These are phyloP conservation scores for Theileria luwenshuni DNA, from an alignment of 169 alveolate species.

Conservation along the genomic window DNA sequence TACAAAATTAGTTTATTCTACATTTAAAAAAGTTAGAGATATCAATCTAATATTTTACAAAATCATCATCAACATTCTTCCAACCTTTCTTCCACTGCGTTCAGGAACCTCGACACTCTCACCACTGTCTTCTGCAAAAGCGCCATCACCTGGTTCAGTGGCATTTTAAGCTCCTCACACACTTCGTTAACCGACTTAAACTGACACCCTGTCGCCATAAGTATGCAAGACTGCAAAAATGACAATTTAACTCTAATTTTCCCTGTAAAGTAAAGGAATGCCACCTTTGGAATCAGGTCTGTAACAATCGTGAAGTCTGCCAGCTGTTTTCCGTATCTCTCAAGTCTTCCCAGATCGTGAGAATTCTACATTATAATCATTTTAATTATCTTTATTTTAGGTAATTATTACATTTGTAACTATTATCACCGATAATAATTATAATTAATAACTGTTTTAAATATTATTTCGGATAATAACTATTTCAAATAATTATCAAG, in stretches of 20 bases:
- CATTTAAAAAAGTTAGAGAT: constrained; percentile 6
- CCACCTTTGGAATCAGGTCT: constrained; percentile 59
- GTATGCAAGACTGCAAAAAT: constrained; percentile 56
- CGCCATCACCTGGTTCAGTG: constrained; percentile 69
- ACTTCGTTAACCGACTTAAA: constrained; percentile 42
- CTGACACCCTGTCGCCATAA: constrained; percentile 63
- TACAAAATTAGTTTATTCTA: constrained; percentile 7
- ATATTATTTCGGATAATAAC: too few relatives aligned
- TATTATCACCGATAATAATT: too few relatives aligned
- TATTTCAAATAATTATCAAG: too few relatives aligned
- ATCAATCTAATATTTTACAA: neutral
- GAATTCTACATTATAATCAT: constrained; percentile 23
- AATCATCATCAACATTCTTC: neutral
- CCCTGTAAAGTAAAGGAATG: constrained; percentile 51
- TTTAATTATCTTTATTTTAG: too few relatives aligned
- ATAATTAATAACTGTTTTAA: too few relatives aligned
- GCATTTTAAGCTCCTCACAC: constrained; percentile 68
- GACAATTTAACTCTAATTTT: constrained; percentile 44
- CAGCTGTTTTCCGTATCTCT: constrained; percentile 60
- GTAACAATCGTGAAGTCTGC: constrained; percentile 65
- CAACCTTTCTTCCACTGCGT: neutral
- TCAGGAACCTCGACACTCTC: constrained; percentile 48
- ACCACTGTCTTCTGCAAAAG: constrained; percentile 61
- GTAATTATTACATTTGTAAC: constrained; percentile 23
- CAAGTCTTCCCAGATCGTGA: constrained; percentile 62